These are phyloP conservation scores for Mariannaea elegans DNA, from an alignment of 2,329 filamentous ascomycete genomes.

Conservation along the genomic window DNA sequence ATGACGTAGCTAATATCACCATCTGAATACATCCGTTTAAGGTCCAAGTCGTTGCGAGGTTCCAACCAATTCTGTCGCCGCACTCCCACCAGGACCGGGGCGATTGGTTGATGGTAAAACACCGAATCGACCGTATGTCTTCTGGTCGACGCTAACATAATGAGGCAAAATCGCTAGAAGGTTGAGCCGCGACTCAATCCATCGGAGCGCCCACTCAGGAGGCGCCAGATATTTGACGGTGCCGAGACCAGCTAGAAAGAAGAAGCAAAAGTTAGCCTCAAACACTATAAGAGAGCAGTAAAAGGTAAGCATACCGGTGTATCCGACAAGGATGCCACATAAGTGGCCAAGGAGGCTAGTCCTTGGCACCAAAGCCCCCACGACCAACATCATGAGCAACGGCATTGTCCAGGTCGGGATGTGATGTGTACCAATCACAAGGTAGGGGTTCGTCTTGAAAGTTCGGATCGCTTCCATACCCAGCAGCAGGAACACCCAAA, in stretches of 20 bases:
- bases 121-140: constrained; percentile 92
- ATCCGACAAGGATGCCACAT: constrained; percentile 84
- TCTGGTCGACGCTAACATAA: constrained; percentile 94
- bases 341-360: constrained; percentile 89
- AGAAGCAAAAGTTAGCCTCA: constrained; percentile 17
- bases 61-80: constrained; percentile 67
- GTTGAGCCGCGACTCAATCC: constrained; percentile 89
- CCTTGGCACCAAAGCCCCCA: constrained; percentile 79
- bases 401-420: constrained; percentile 95
- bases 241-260: constrained; percentile 75
- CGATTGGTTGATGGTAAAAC: constrained; percentile 73
- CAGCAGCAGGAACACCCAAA: constrained; percentile 92
- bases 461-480: constrained; percentile 87
- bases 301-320: constrained; percentile 73
- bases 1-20: constrained; percentile 12
- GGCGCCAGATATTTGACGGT: constrained; percentile 91
- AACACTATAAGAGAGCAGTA: not conserved
- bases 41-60: constrained; percentile 75
- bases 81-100: constrained; percentile 49
- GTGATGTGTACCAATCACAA: constrained; percentile 68
- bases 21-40: constrained; percentile 49
- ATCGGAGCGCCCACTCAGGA: constrained; percentile 86
- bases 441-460: constrained; percentile 81
- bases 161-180: constrained; percentile 85
- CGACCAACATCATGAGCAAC: constrained; percentile 77